phyloP scores from a whole-genome alignment of 2,329 filamentous ascomycete genomes.

The Metarhizium humberi region DNA sequence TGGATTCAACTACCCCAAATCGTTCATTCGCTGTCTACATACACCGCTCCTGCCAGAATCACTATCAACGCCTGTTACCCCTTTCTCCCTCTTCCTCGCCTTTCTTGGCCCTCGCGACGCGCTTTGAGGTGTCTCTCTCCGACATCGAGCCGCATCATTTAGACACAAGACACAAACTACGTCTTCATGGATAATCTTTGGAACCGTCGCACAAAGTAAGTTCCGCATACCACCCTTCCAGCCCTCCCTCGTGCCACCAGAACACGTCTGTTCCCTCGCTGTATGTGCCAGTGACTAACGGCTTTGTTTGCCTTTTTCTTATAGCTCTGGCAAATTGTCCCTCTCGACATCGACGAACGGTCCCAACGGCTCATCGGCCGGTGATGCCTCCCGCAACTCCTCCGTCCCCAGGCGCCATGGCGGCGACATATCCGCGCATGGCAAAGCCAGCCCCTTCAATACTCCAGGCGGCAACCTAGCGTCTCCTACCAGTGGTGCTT shows the following conservation, averaged over 20 bases:
- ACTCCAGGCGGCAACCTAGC: slow-evolving; percentile 51
- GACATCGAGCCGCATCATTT: slow-evolving; percentile 9
- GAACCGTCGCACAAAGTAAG: slow-evolving; percentile 78
- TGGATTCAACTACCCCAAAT: background rate
- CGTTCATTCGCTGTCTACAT: background rate
- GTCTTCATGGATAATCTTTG: slow-evolving; percentile 54
- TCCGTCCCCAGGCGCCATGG: slow-evolving; percentile 66
- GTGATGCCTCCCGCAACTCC: slow-evolving; percentile 51
- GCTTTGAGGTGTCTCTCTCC: slow-evolving; percentile 13
- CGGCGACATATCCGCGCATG: slow-evolving; percentile 61
- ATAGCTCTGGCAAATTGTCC: slow-evolving; percentile 80
- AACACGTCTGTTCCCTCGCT: background rate
- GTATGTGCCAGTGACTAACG: background rate
- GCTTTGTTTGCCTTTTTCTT: background rate
- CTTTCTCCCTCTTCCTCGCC: background rate
- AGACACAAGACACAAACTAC: slow-evolving; percentile 13
- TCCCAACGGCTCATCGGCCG: slow-evolving; percentile 38
- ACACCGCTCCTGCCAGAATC: background rate
- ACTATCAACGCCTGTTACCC: background rate
- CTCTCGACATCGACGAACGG: slow-evolving; percentile 63
- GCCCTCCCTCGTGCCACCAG: background rate
- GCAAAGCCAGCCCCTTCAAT: slow-evolving; percentile 69
- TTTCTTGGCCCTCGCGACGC: slow-evolving; percentile 10
- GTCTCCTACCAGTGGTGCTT: slow-evolving; percentile 50
- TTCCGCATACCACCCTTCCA: slow-evolving; percentile 8